Percentiles rank a stretch among this genome's conserved stretches.
Conservation (phyloP, 2,329 filamentous ascomycete genomes). For the Raffaelea albimanens region DNA sequence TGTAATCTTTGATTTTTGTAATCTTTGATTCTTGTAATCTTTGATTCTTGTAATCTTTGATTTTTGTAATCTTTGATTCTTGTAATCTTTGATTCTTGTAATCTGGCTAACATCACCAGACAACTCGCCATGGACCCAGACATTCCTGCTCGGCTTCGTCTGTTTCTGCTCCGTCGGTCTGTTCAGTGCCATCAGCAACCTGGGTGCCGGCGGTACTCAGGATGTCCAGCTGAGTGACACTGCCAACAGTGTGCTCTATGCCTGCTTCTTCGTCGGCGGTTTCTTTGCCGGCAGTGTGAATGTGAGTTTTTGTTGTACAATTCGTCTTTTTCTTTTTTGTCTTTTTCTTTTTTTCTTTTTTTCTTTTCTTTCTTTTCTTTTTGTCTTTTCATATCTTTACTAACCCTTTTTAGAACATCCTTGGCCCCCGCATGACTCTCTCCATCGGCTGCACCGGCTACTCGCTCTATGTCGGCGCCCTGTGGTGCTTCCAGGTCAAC, state of each 20-base stretch:
- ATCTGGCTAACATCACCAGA: background rate
- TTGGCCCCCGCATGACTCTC: constrained; percentile 61
- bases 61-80: background rate
- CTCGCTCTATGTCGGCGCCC: constrained; percentile 61
- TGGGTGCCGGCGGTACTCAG: constrained; percentile 15
- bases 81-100: no score
- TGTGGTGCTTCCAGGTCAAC: constrained; percentile 61
- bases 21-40: background rate
- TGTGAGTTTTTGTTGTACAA: background rate
- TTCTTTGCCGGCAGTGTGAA: constrained; percentile 51
- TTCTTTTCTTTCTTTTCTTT: no score
- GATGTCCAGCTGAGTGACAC: constrained; percentile 13
- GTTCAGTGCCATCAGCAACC: constrained; percentile 16
- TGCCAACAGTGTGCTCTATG: constrained; percentile 37
- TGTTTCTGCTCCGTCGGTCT: constrained; percentile 45
- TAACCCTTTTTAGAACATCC: constrained; percentile 54
- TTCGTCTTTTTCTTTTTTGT: no score
- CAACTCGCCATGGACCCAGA: constrained; percentile 47
- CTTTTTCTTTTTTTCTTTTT: no score
- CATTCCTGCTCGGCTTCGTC: constrained; percentile 61
- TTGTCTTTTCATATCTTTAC: background rate
- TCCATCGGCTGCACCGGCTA: constrained; percentile 68
- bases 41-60: background rate
- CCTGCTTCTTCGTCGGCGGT: constrained; percentile 46
- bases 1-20: no score